Evolutionary conservation across 371 early-diverging fungal species (phyloP).

Genomic region (Chytridiales sp.): DNA sequence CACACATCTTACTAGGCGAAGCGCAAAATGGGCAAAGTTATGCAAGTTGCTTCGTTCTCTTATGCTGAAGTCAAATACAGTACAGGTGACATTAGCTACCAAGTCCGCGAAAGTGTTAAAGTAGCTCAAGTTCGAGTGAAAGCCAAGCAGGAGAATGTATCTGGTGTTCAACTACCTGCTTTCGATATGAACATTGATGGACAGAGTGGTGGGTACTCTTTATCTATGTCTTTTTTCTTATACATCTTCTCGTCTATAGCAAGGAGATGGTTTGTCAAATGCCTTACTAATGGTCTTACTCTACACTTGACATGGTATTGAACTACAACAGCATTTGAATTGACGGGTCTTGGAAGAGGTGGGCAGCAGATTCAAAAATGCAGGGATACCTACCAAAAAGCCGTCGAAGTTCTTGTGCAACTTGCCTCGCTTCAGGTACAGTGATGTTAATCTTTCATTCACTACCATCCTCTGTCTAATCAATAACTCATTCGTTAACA

Average conservation of each 20-base stretch:
- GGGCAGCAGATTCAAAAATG: slow-evolving; percentile 96
- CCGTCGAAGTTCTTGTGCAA: slow-evolving; percentile 93
- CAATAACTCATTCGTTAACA: not conserved
- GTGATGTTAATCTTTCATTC: slow-evolving; percentile 23
- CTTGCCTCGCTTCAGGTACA: slow-evolving; percentile 91
- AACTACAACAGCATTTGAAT: slow-evolving; percentile 74
- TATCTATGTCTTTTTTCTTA: slow-evolving; percentile 17
- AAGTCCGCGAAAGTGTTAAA: slow-evolving; percentile 91
- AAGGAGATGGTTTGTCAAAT: not conserved
- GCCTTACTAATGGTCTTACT: not conserved
- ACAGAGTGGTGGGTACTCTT: slow-evolving; percentile 65
- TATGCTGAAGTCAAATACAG: slow-evolving; percentile 97
- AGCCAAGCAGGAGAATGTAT: slow-evolving; percentile 94
- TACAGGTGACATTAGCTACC: slow-evolving; percentile 96
- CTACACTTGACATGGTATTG: slow-evolving; percentile 18
- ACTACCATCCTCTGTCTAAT: too few relatives aligned
- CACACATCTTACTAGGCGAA: slow-evolving; percentile 60
- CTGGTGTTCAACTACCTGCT: slow-evolving; percentile 93
- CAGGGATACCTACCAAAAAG: slow-evolving; percentile 91
- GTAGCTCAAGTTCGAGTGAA: slow-evolving; percentile 87
- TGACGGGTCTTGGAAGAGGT: slow-evolving; percentile 96
- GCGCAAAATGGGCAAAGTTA: slow-evolving; percentile 91
- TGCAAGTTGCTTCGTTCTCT: slow-evolving; percentile 97
- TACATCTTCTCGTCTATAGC: slow-evolving; percentile 1
- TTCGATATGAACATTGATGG: slow-evolving; percentile 88